Conservation (phyloP, 2,329 filamentous ascomycete species). For the Akanthomyces dipterigenus region DNA sequence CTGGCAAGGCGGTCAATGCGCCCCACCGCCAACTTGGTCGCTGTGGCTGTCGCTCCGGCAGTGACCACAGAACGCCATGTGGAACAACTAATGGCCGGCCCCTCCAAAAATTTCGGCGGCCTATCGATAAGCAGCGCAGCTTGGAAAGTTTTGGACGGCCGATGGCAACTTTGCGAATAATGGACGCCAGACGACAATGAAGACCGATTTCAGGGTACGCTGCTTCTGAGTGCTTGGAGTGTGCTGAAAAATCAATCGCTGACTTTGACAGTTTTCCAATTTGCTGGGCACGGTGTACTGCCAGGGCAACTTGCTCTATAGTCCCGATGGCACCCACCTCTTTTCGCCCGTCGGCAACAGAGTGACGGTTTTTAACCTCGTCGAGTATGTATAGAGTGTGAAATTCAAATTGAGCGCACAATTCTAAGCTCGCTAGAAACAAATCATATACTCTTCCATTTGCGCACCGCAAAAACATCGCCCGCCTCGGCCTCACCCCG, state of each 20-base stretch:
- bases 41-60: background rate
- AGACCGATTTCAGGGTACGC: slow-evolving; percentile 96
- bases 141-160: slow-evolving; percentile 23
- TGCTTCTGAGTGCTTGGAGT: background rate
- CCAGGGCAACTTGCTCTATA: slow-evolving; percentile 95
- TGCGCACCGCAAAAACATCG: slow-evolving; percentile 88
- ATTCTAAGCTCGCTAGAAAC: slow-evolving; percentile 52
- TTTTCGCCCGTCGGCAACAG: slow-evolving; percentile 95
- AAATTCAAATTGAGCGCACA: background rate
- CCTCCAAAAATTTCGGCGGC: slow-evolving; percentile 23
- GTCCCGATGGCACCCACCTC: slow-evolving; percentile 89
- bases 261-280: slow-evolving; percentile 77
- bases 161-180: slow-evolving; percentile 19
- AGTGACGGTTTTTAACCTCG: slow-evolving; percentile 91
- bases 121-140: slow-evolving; percentile 29
- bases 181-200: slow-evolving; percentile 61
- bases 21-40: slow-evolving; percentile 3
- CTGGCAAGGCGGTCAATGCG: slow-evolving; percentile 17
- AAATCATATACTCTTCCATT: slow-evolving; percentile 84
- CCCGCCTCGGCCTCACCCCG: slow-evolving; percentile 79
- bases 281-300: slow-evolving; percentile 96
- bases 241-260: background rate
- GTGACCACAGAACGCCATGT: slow-evolving; percentile 16
- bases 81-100: slow-evolving; percentile 31
- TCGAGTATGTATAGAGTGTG: slow-evolving; percentile 58